Evolutionary conservation across 2,329 filamentous ascomycete genomes (phyloP).

Genomic region (Alternaria infectoria): DNA sequence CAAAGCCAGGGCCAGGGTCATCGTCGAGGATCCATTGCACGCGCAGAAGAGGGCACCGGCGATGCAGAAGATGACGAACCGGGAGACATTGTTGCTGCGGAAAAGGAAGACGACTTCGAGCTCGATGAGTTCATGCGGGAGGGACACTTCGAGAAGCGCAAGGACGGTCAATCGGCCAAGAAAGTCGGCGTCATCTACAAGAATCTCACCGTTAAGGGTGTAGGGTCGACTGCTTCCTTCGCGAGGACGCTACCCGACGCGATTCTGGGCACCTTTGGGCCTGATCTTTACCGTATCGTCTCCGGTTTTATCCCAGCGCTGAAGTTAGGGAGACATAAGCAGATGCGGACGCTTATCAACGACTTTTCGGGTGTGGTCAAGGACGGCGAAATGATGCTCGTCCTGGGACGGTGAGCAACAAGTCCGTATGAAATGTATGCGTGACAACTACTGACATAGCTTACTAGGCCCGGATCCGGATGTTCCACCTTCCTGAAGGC

Average conservation of each 20-base stretch:
- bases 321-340: constrained; percentile 55
- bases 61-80: constrained; percentile 27
- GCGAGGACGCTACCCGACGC: constrained; percentile 77
- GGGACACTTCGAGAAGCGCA: constrained; percentile 77
- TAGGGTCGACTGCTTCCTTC: constrained; percentile 69
- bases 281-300: constrained; percentile 74
- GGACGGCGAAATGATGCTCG: constrained; percentile 75
- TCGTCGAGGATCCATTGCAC: constrained; percentile 15
- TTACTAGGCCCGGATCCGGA: constrained; percentile 67
- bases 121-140: constrained; percentile 74
- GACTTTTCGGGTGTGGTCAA: constrained; percentile 72
- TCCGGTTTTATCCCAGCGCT: constrained; percentile 61
- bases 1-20: constrained; percentile 20
- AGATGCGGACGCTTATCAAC: constrained; percentile 64
- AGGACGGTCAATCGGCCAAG: constrained; percentile 71
- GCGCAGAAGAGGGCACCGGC: constrained; percentile 12
- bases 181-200: constrained; percentile 80
- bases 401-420: constrained; percentile 62
- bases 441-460: not conserved
- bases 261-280: constrained; percentile 78
- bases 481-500: constrained; percentile 80
- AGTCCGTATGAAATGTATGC: not conserved
- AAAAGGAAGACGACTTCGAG: constrained; percentile 68
- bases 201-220: constrained; percentile 75
- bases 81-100: constrained; percentile 42